phyloP scores from a whole-genome alignment of 1,139 yeast genomes.

The Zygosaccharomyces sapae region DNA sequence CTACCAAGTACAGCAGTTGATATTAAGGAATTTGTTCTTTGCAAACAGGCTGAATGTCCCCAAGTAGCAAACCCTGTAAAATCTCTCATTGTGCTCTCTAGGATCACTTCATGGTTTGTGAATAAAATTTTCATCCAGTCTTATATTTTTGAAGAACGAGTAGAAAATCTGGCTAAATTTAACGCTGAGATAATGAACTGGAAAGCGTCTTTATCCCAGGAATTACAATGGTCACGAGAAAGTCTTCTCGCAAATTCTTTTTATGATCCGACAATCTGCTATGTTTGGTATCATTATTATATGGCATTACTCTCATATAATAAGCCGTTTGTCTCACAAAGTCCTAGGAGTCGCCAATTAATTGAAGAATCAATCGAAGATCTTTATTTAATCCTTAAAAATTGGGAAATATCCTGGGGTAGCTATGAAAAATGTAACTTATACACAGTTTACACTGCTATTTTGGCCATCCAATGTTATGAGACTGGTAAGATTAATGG shows the following conservation, averaged over 20 bases:
- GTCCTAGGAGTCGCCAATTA: constrained; percentile 1
- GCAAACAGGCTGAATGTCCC: constrained; percentile 12
- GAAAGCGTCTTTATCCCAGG: constrained; percentile 44
- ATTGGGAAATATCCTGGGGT: constrained; percentile 7
- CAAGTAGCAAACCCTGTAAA: constrained; percentile 31
- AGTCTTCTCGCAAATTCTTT: constrained; percentile 40
- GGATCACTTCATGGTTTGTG: constrained; percentile 47
- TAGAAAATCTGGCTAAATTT: constrained; percentile 36
- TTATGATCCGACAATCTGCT: constrained; percentile 45
- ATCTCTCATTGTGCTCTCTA: constrained; percentile 47
- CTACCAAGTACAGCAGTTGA: constrained; percentile 48
- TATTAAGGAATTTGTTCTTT: constrained; percentile 39
- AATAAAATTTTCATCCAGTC: constrained; percentile 22
- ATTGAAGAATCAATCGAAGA: constrained; percentile 9
- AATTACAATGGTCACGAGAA: constrained; percentile 45
- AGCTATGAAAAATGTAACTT: constrained; percentile 10
- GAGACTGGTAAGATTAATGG: constrained; percentile 6
- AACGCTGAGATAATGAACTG: constrained; percentile 46
- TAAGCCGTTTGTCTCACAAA: constrained; percentile 45
- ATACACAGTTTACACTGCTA: constrained; percentile 10
- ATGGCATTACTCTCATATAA: constrained; percentile 51
- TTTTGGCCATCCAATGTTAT: constrained; percentile 9
- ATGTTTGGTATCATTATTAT: constrained; percentile 50
- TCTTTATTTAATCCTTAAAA: constrained; percentile 14
- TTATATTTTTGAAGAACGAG: constrained; percentile 18